A percentile compares a stretch with the other conserved stretches of the same genome.
phyloP scores from a whole-genome alignment of 169 alveolate species.

The Blepharisma undulans region DNA sequence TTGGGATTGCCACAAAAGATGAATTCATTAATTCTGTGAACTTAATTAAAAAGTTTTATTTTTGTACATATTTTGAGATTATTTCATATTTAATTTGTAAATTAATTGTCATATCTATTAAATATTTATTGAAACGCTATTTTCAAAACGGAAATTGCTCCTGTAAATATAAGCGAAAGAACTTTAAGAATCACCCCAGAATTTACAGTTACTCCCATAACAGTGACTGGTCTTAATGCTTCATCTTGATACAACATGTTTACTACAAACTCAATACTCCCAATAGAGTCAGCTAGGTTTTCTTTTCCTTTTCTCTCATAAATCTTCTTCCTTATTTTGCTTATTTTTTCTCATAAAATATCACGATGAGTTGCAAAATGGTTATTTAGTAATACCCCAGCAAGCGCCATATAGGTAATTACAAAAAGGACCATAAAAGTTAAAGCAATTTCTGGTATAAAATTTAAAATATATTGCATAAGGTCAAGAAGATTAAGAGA shows the following conservation, averaged over 20 bases:
- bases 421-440: background rate
- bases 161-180: background rate
- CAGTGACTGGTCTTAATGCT: constrained; percentile 8
- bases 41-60: too few relatives aligned
- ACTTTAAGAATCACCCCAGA: background rate
- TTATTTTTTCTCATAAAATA: background rate
- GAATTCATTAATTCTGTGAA: background rate
- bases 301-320: background rate
- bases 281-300: background rate
- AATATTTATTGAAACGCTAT: background rate
- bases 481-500: background rate
- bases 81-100: background rate
- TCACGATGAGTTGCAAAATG: background rate
- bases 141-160: background rate
- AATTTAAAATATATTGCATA: background rate
- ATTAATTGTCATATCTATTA: background rate
- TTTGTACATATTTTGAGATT: too few relatives aligned
- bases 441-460: background rate
- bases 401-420: background rate
- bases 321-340: background rate
- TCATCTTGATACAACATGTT: background rate
- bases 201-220: background rate
- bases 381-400: background rate
- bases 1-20: background rate
- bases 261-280: background rate